Conservation (phyloP, 2,329 filamentous ascomycete genomes). For the Aspergillus vadensis region DNA sequence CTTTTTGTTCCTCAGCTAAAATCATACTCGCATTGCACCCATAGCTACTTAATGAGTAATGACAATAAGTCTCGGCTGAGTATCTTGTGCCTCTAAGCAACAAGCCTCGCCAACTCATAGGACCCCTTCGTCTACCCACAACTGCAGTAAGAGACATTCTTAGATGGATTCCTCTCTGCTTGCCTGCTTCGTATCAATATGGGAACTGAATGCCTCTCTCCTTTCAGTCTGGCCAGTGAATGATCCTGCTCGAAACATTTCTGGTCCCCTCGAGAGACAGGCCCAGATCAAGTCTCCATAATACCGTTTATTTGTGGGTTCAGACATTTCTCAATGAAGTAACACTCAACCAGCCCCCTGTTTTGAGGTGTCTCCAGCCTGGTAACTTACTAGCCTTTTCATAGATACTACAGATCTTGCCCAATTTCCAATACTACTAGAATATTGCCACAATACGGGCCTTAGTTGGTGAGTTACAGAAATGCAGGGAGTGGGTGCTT, state of each 20-base stretch:
- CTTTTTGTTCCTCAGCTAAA: too few species aligned
- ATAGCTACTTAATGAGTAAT: too few species aligned
- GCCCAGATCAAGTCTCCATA: background rate
- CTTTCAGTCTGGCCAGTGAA: background rate
- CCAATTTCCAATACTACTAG: too few species aligned
- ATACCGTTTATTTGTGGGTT: background rate
- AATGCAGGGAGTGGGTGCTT: background rate
- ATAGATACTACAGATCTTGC: too few species aligned
- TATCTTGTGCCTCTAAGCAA: too few species aligned
- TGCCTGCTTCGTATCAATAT: background rate
- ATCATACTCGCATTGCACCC: too few species aligned
- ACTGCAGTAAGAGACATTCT: too few species aligned
- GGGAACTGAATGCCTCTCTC: background rate
- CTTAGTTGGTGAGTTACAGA: background rate
- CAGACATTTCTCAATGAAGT: background rate
- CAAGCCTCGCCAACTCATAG: too few species aligned
- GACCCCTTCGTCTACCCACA: too few species aligned
- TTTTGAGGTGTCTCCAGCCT: background rate
- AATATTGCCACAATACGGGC: too few species aligned
- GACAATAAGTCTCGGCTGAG: too few species aligned
- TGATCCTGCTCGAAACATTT: background rate
- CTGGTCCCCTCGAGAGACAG: background rate
- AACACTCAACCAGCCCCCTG: background rate
- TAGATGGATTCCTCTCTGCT: background rate
- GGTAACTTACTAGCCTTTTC: too few species aligned